These are phyloP conservation scores for Metarhizium robertsii DNA, from an alignment of 2,329 filamentous ascomycete genomes.

Conservation along the genomic window DNA sequence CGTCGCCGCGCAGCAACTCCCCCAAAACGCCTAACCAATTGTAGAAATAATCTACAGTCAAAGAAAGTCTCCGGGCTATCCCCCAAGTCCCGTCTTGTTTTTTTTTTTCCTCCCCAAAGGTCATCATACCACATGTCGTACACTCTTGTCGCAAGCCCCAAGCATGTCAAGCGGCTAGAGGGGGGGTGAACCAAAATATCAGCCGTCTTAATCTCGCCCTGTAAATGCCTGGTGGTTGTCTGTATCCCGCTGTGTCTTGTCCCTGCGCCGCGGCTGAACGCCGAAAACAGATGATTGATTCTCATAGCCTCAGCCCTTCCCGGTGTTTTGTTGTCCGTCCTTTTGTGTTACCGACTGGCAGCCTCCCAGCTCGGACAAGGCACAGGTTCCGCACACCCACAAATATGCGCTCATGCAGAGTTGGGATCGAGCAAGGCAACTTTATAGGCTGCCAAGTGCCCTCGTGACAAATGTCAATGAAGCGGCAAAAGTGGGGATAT, in stretches of 20 bases:
- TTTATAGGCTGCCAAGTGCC: background rate
- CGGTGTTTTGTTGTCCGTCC: background rate
- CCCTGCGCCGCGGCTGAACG: slow-evolving; percentile 7
- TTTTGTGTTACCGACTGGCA: background rate
- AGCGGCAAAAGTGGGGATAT: background rate
- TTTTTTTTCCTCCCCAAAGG: too few species aligned
- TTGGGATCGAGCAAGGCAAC: background rate
- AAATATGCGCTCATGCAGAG: background rate
- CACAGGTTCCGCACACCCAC: background rate
- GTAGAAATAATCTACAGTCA: background rate
- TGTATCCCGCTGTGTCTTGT: background rate
- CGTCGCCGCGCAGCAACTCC: background rate
- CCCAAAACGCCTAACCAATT: background rate
- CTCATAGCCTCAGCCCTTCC: slow-evolving; percentile 1
- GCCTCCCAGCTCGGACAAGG: background rate
- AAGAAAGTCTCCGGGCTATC: too few species aligned
- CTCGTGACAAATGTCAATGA: background rate
- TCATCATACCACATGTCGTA: too few species aligned
- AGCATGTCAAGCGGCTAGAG: too few species aligned
- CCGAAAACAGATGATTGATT: background rate
- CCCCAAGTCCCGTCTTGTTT: too few species aligned
- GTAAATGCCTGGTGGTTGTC: background rate
- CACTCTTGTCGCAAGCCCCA: too few species aligned
- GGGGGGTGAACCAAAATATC: background rate
- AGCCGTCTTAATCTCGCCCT: background rate